Evolutionary conservation across 1,139 yeast genomes (phyloP).

Genomic region (Nakaseomyces bracarensis): DNA sequence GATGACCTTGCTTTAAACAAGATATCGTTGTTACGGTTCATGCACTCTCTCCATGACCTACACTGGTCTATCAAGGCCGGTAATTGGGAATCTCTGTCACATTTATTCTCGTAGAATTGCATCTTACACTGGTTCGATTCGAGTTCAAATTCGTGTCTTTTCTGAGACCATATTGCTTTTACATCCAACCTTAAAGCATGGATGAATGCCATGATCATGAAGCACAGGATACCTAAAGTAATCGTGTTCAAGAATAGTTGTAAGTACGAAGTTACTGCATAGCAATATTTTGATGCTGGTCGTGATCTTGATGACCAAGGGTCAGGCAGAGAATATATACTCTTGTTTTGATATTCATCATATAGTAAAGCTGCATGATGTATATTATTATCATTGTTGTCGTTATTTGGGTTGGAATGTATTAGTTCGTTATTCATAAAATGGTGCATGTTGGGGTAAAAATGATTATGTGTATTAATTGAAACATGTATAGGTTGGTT

Average conservation of each 20-base stretch:
- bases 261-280: constrained; percentile 58
- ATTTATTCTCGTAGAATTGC: constrained; percentile 64
- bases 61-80: constrained; percentile 77
- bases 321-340: constrained; percentile 19
- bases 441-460: constrained; percentile 9
- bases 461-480: constrained; percentile 18
- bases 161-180: constrained; percentile 57
- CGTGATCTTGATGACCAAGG: constrained; percentile 30
- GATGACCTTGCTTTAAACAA: constrained; percentile 72
- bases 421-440: constrained; percentile 4
- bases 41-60: constrained; percentile 70
- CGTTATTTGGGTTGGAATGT: constrained; percentile 1
- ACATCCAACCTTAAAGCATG: constrained; percentile 64
- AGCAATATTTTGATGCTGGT: constrained; percentile 47
- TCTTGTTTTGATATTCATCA: constrained; percentile 5
- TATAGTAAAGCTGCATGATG: constrained; percentile 1
- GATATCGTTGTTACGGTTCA: constrained; percentile 73
- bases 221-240: constrained; percentile 47
- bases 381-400: constrained; percentile 1
- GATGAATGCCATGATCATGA: constrained; percentile 47
- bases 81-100: constrained; percentile 47
- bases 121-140: constrained; percentile 62
- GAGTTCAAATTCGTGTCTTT: constrained; percentile 50
- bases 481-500: constrained; percentile 14
- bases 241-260: constrained; percentile 61